Percentiles rank a stretch among this genome's conserved stretches.
Conservation (phyloP, 1,284 basidiomycete species). For the Trametes sp. region DNA sequence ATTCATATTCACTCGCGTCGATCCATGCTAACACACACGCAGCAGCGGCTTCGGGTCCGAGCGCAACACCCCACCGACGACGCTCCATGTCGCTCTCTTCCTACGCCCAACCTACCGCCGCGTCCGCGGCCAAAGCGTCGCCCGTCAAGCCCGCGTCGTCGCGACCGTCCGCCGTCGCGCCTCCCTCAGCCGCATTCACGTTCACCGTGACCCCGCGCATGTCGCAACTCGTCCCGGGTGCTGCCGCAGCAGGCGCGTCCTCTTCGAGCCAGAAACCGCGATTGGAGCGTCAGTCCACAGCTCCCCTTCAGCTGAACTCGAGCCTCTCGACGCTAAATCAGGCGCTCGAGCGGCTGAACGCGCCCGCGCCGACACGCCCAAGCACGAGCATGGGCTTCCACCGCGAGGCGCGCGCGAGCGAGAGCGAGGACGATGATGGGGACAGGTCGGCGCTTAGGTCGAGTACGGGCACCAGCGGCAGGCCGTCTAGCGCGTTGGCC, state of each 20-base stretch:
- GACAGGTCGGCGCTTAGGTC: constrained; percentile 13
- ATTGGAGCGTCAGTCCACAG: neutral
- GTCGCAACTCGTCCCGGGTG: neutral
- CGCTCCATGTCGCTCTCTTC: constrained; percentile 37
- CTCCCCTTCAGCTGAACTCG: constrained; percentile 16
- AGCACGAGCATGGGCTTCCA: constrained; percentile 73
- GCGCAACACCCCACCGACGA: constrained; percentile 11
- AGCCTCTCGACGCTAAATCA: constrained; percentile 57
- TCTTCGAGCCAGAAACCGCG: neutral
- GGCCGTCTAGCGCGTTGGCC: neutral
- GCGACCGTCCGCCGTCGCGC: constrained; percentile 7
- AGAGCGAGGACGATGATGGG: constrained; percentile 32
- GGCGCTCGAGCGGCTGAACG: constrained; percentile 68
- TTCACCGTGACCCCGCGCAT: constrained; percentile 11
- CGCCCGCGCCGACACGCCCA: constrained; percentile 64
- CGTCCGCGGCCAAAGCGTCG: constrained; percentile 40
- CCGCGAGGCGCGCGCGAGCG: constrained; percentile 29
- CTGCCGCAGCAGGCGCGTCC: neutral
- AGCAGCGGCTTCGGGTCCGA: constrained; percentile 7
- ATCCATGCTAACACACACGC: neutral
- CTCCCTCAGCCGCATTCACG: constrained; percentile 7
- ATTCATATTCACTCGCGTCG: too few species aligned
- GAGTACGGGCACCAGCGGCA: neutral
- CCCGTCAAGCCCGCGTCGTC: constrained; percentile 29
- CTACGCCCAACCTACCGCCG: constrained; percentile 41